A percentile compares a stretch with the other conserved stretches of the same genome.
Evolutionary conservation across 768 basidiomycete species (phyloP).

Genomic region (Mycena metata): DNA sequence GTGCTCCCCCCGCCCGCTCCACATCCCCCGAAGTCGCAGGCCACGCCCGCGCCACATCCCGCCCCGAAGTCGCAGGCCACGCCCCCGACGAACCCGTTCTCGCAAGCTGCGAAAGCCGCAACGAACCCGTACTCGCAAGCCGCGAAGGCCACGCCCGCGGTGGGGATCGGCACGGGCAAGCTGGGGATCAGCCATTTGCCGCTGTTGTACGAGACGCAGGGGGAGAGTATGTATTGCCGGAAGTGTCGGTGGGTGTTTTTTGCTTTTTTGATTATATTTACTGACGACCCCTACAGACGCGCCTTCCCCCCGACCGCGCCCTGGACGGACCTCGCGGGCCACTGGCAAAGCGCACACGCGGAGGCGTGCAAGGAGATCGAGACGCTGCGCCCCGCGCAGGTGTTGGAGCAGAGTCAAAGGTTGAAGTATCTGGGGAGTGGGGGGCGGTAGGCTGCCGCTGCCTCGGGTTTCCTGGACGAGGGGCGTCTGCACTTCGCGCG

Average conservation of each 20-base stretch:
- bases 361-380: conserved; percentile 50
- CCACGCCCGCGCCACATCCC: too few species aligned
- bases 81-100: too few species aligned
- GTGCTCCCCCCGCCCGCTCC: not conserved
- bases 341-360: conserved; percentile 48
- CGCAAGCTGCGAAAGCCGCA: too few species aligned
- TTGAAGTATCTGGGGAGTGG: conserved; percentile 27
- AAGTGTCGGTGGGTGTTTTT: conserved; percentile 10
- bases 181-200: conserved; percentile 36
- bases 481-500: too few species aligned
- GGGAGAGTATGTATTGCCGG: conserved; percentile 26
- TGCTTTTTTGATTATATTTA: too few species aligned
- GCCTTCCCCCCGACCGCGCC: conserved; percentile 45
- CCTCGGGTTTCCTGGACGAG: too few species aligned
- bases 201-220: conserved; percentile 32
- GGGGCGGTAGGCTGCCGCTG: conserved; percentile 17
- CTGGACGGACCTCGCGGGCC: conserved; percentile 50
- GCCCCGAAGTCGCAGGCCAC: too few species aligned
- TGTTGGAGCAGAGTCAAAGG: conserved; percentile 49
- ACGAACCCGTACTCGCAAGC: too few species aligned
- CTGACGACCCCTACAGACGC: not conserved
- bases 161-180: not conserved
- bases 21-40: too few species aligned
- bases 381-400: conserved; percentile 47
- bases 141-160: too few species aligned